Evolutionary conservation across 306 rosid species (phyloP).

Genomic region (Cucurbita argyrosperma): DNA sequence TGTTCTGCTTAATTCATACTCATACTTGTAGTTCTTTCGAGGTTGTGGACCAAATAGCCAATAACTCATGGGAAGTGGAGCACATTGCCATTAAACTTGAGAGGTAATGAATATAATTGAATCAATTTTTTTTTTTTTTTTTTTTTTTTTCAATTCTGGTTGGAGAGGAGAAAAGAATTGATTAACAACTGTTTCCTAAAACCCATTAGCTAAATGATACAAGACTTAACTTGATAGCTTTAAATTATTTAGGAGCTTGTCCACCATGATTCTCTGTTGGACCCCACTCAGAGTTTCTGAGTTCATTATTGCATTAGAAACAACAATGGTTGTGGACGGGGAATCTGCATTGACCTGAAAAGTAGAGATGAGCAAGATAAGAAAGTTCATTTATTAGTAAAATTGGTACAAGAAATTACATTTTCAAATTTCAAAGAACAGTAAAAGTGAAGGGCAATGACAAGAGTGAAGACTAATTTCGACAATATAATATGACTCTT

Average conservation of each 20-base stretch:
- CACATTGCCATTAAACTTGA: background rate
- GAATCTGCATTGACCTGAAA: constrained; percentile 62
- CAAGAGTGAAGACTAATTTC: background rate
- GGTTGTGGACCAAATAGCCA: background rate
- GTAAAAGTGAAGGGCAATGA: background rate
- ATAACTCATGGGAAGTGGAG: background rate
- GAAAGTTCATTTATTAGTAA: background rate
- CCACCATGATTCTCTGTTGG: constrained; percentile 87
- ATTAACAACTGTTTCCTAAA: background rate
- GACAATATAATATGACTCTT: too few species aligned
- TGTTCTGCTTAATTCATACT: background rate
- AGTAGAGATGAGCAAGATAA: background rate
- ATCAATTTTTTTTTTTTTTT: background rate
- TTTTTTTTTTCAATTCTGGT: background rate
- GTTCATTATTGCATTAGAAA: constrained; percentile 55
- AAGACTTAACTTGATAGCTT: constrained; percentile 25
- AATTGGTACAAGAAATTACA: background rate
- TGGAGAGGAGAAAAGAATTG: background rate
- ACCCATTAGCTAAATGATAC: background rate
- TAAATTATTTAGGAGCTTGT: constrained; percentile 50
- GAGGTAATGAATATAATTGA: background rate
- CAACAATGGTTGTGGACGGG: constrained; percentile 43
- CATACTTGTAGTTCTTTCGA: background rate
- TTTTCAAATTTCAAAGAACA: background rate
- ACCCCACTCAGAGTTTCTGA: constrained; percentile 59